Conservation (phyloP, 2,329 filamentous ascomycete genomes). For the Hymenoscyphus infarciens region DNA sequence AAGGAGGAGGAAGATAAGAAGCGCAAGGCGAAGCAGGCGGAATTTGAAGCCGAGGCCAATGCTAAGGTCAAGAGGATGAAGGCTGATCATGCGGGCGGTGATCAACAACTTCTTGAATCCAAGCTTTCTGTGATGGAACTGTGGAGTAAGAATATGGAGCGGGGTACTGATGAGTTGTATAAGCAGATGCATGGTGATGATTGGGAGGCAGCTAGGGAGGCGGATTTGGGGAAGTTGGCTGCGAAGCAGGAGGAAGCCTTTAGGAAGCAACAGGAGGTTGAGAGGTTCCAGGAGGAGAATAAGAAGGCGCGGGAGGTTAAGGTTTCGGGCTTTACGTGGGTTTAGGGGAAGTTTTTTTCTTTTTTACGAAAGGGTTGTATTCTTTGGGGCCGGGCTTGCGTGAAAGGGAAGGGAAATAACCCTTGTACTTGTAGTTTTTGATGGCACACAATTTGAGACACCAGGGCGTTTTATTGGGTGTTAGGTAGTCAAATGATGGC, state of each 20-base stretch:
- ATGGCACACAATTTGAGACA: no score
- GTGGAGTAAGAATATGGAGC: slow-evolving; percentile 27
- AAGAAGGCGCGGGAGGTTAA: slow-evolving; percentile 21
- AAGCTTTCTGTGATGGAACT: slow-evolving; percentile 21
- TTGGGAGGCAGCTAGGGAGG: slow-evolving; percentile 26
- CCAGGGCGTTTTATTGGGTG: not conserved
- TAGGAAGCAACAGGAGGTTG: slow-evolving; percentile 16
- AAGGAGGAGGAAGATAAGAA: slow-evolving; percentile 37
- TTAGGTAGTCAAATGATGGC: not conserved
- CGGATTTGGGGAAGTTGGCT: slow-evolving; percentile 18
- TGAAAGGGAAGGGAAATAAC: no score
- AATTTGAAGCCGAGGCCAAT: slow-evolving; percentile 32
- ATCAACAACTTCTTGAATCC: slow-evolving; percentile 19
- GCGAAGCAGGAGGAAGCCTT: slow-evolving; percentile 19
- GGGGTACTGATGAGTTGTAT: slow-evolving; percentile 31
- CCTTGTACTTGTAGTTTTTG: no score
- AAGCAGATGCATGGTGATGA: slow-evolving; percentile 29
- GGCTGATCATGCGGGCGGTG: slow-evolving; percentile 16
- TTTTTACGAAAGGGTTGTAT: no score
- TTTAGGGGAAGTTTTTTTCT: slow-evolving; percentile 11
- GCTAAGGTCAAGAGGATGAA: slow-evolving; percentile 27
- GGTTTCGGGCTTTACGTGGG: slow-evolving; percentile 27
- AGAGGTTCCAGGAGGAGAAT: slow-evolving; percentile 17
- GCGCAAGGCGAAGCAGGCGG: slow-evolving; percentile 29
- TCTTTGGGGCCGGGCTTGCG: not conserved